These are phyloP conservation scores for Neopestalotiopsis sp. DNA, from an alignment of 2,329 filamentous ascomycete genomes.

Conservation along the genomic window DNA sequence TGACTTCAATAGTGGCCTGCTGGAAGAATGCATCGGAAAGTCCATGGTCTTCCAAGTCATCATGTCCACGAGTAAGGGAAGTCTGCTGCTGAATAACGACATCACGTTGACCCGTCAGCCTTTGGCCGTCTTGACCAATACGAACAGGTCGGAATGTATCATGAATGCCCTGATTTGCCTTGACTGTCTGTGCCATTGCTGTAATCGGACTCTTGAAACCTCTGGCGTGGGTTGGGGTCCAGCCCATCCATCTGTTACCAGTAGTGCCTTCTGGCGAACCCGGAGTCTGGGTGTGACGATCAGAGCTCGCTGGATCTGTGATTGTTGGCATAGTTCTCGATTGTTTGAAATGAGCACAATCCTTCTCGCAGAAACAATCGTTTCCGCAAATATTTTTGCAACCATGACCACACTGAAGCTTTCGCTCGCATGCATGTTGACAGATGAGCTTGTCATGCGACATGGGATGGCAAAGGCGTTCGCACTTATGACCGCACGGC, in stretches of 20 bases:
- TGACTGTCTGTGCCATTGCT: neutral
- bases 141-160: neutral
- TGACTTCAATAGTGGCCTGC: neutral
- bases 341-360: neutral
- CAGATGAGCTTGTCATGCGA: slow-evolving; percentile 32
- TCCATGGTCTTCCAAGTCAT: neutral
- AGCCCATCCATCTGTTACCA: too few species aligned
- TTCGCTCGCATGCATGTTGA: slow-evolving; percentile 29
- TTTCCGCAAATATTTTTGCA: slow-evolving; percentile 34
- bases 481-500: slow-evolving; percentile 34
- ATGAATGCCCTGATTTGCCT: neutral
- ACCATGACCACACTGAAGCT: slow-evolving; percentile 31
- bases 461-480: slow-evolving; percentile 35
- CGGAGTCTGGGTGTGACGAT: too few species aligned
- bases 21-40: neutral
- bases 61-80: too few species aligned
- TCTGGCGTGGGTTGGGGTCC: too few species aligned
- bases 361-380: slow-evolving; percentile 26
- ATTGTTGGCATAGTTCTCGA: too few species aligned
- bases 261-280: too few species aligned
- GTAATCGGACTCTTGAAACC: too few species aligned
- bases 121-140: neutral
- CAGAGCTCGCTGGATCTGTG: too few species aligned
- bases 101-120: neutral
- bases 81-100: neutral